Percentiles rank a stretch among this genome's conserved stretches.
phyloP scores from a whole-genome alignment of 805 yeast species.

The Saccharomycopsis oosterbeekiorum region DNA sequence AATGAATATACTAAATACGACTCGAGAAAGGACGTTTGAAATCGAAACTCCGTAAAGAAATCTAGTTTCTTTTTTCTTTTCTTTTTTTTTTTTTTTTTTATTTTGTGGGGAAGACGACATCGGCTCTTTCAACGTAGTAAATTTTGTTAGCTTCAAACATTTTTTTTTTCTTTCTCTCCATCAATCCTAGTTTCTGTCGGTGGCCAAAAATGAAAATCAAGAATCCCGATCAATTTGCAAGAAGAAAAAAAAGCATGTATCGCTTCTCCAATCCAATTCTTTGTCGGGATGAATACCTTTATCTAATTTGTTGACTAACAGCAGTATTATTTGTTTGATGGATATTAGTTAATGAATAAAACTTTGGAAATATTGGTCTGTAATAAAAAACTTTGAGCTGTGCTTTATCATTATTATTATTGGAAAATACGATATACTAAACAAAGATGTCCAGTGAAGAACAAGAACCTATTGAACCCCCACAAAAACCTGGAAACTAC shows the following conservation, averaged over 20 bases:
- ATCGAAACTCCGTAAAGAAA: too few relatives aligned
- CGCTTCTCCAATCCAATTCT: not conserved
- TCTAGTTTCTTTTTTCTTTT: not conserved
- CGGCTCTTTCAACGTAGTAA: too few relatives aligned
- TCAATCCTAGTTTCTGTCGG: not conserved
- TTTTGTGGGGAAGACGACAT: not conserved
- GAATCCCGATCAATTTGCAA: not conserved
- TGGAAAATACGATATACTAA: not conserved
- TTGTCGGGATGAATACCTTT: not conserved
- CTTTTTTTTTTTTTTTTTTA: not conserved
- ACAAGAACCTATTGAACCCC: slow-evolving; percentile 31
- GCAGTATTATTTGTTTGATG: too few relatives aligned
- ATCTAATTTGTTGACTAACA: not conserved
- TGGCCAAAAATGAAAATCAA: not conserved
- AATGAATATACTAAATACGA: not conserved
- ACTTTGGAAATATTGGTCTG: too few relatives aligned
- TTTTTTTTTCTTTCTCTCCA: not conserved
- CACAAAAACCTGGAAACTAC: slow-evolving; percentile 39
- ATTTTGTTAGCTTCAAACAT: not conserved
- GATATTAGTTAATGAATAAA: too few relatives aligned
- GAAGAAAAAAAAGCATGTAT: not conserved
- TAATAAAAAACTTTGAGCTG: too few relatives aligned
- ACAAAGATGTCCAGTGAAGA: not conserved
- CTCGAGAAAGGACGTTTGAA: not conserved
- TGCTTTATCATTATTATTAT: too few relatives aligned